Evolutionary conservation across 805 yeast species (phyloP).

Genomic region (Tetrapisispora taiwanensis): DNA sequence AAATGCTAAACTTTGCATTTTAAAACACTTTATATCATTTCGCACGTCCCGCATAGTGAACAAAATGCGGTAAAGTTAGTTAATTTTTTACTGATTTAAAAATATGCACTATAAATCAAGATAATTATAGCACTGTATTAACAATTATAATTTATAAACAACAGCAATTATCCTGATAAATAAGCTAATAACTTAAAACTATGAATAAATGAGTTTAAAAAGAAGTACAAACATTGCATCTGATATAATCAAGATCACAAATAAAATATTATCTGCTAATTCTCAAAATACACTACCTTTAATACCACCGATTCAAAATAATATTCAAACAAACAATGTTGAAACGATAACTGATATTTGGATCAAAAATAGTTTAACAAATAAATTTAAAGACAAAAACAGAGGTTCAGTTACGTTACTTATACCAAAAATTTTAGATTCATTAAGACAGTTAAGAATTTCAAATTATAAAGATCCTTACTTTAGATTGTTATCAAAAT

Average conservation of each 20-base stretch:
- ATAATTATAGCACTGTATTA: too few species aligned
- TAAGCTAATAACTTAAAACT: too few species aligned
- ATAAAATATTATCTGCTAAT: not conserved
- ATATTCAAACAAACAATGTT: not conserved
- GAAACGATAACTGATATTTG: constrained; percentile 1
- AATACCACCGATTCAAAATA: not conserved
- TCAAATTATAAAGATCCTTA: constrained; percentile 10
- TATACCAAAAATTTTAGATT: constrained; percentile 12
- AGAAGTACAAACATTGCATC: not conserved
- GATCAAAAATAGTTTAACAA: not conserved
- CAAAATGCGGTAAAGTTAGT: too few species aligned
- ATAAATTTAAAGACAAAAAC: not conserved
- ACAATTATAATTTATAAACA: too few species aligned
- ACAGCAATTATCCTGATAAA: too few species aligned
- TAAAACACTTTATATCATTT: too few species aligned
- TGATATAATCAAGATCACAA: not conserved
- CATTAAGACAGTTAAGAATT: constrained; percentile 17
- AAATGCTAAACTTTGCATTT: too few species aligned
- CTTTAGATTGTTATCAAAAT: constrained; percentile 16
- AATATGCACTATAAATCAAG: too few species aligned
- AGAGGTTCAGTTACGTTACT: not conserved
- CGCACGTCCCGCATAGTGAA: too few species aligned
- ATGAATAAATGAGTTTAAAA: not conserved
- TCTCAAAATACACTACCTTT: too few species aligned
- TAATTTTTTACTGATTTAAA: too few species aligned